Evolutionary conservation across 148 eudicot genomes (phyloP), one percentile per base, ranked within the genome.

Genomic region (Chenopodium berlandieri): DNA sequence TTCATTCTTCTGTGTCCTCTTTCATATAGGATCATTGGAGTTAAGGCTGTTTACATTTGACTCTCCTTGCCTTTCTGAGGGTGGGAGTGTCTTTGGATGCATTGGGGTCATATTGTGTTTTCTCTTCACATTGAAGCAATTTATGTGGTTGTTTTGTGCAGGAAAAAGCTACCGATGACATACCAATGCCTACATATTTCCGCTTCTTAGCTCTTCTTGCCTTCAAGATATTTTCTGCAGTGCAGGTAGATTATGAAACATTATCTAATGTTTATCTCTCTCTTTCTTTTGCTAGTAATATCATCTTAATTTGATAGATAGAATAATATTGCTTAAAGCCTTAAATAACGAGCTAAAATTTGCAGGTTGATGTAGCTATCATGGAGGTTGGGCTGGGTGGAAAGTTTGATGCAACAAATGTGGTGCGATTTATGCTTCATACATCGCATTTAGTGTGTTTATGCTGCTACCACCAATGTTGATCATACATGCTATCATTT

Each of bases 311-410:
- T 12, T 50, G 44, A 22, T 75, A 44, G 71, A n/a, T 50, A 23
- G 65, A 32, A 22, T 17, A 30, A 31, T 37, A 10, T 73, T 73
- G 3, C 71, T 30, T 47, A 40, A 40, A 40, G 44, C 44, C 40
- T 37, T 37, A 65, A 16, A 71, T 54, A 75, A 16, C 20, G 64
- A 62, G 32, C 50, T 52, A n/a, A 47, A 65, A 40, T 79, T 85
- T 82, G 75, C 91, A 96, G 99, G 99, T 97, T 64, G 97, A 97
- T 84, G 99, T 97, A 82, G 97, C 93, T 68, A 92, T 97, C 83
- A 73, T 97, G 88, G 99, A 97, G 89, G 99, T 94, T 88, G 99
- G 99, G 25, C 84, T 97, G 84, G 99, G 99, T 65, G 99, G 99
- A 87, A 94, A 78, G 84, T 97, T 89, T 90, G 99, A 97, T 84